Evolutionary conservation across 345 rosid species (phyloP), one percentile per base, ranked within the genome.

Genomic region (Physaria fendleri): DNA sequence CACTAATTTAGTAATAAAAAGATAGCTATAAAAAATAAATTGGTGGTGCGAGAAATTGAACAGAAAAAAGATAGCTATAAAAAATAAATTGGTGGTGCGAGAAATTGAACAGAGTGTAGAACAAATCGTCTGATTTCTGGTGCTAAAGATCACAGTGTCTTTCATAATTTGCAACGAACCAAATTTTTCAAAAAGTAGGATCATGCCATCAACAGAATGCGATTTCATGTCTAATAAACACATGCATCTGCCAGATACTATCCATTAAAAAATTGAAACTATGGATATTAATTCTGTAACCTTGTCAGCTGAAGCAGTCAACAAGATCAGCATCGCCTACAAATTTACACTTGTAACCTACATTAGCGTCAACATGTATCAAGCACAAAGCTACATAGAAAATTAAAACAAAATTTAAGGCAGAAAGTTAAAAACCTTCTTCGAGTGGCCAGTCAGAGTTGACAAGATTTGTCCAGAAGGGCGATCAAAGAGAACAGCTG

Each of bases 271-370:
- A 1, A n/a, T 20, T 39, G 33, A 60, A 34, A 61, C 10, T 23
- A 34, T 21, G 22, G 8, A 8, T 22, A 44, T 45, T 9, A 15
- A 42, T 22, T 49, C 24, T 43, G 64, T 74, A 75, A 83, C 95
- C 94, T 85, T 93, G 74, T 93, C 99, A 52, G 87, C 88, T 29
- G 97, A 93, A 13, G 84, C 90, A 45, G 94, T 87, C 60, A 93
- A 89, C 76, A 37, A 78, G 47, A 56, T 82, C 82, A 66, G 79
- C 68, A 51, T 82, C 81, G 23, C 76, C 79, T 4, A 78, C 97
- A 79, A 93, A 93, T 65, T 93, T 41, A 93, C 87, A 45, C 97
- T 89, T 39, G 92, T 89, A 68, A 93, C 95, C 99, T 93, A 73
- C 50, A 47, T 62, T 58, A 75, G 41, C 68, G 37, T 20, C 39